Base-by-base conservation (phyloP, 1,139 yeast species). In the Chernovozyma aurita region DNA sequence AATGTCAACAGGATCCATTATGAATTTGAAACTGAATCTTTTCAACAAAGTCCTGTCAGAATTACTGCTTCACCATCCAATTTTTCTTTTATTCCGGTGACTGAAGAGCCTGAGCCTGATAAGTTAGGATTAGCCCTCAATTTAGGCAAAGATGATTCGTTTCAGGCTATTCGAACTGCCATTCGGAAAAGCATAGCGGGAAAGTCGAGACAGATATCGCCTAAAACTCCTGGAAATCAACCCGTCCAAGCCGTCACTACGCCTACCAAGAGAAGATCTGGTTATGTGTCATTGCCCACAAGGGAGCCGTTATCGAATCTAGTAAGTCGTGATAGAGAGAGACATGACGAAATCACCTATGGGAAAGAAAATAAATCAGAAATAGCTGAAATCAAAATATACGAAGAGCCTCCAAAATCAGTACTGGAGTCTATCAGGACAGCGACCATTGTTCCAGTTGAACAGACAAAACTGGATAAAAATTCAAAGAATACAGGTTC, bases 121-220 rank as follows among this genome's bases (percentile, higher is more conserved):
- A n/a, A n/a, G n/a, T n/a, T n/a, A 25, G 6, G n/a, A 25, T 11
- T 25, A 6, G n/a, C 42, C n/a, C n/a, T n/a, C n/a, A n/a, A n/a
- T n/a, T 40, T 8, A 20, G 33, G 13, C 17, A 28, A 22, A 13
- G 59, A 52, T 25, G 57, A 53, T 36, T 55, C 59, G 12, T 53
- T 55, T 30, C 65, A 61, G 39, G 70, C 69, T 3, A 65, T 65
- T 18, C 60, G 68, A 37, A 58, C 61, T 4, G 68, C 70, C 3
- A 63, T 65, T 8, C 43, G 70, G 8, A 65, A 63, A 39, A 65
- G 69, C 36, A 60, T 62, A 14, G 70, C 70, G 1, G 67, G 60
- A 17, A 61, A 59, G 40, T 42, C 59, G 4, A 11, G 33, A 20
- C 32, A 20, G 7, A 15, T 33, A 4, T 33, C 36, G 6, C 36